phyloP scores from a whole-genome alignment of 2,329 filamentous ascomycete species.

The Diplodia scrobiculata region DNA sequence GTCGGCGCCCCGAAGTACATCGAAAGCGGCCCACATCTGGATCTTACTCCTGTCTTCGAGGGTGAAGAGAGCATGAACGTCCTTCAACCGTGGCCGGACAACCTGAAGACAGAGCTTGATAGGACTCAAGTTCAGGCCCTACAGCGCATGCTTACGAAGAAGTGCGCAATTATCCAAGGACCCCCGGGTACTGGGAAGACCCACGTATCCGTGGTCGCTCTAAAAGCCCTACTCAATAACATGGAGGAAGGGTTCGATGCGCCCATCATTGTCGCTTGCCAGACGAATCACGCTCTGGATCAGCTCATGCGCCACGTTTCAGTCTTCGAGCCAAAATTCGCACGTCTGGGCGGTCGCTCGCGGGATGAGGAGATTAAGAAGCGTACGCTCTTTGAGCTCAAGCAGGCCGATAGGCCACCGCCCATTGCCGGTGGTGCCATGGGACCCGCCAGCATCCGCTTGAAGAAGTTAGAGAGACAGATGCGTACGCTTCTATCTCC shows the following conservation, averaged over 20 bases:
- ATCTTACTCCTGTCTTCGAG: constrained; percentile 53
- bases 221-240: constrained; percentile 67
- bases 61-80: constrained; percentile 54
- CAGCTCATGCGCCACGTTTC: constrained; percentile 71
- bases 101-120: constrained; percentile 60
- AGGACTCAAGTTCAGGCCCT: constrained; percentile 70
- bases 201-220: constrained; percentile 71
- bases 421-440: constrained; percentile 44
- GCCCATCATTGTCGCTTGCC: constrained; percentile 77
- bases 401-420: constrained; percentile 26
- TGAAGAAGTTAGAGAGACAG: constrained; percentile 49
- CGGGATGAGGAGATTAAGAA: constrained; percentile 61
- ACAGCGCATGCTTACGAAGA: constrained; percentile 68
- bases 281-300: constrained; percentile 89
- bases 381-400: constrained; percentile 61
- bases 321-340: constrained; percentile 63
- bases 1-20: constrained; percentile 59
- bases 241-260: constrained; percentile 54
- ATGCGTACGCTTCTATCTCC: constrained; percentile 50
- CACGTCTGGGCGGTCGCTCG: constrained; percentile 70
- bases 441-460: constrained; percentile 44
- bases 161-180: constrained; percentile 77
- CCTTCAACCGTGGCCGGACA: constrained; percentile 56
- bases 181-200: constrained; percentile 83
- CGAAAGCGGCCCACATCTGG: constrained; percentile 50